Evolutionary conservation across 1,284 basidiomycete species (phyloP).

Genomic region (Abortiporus biennis): DNA sequence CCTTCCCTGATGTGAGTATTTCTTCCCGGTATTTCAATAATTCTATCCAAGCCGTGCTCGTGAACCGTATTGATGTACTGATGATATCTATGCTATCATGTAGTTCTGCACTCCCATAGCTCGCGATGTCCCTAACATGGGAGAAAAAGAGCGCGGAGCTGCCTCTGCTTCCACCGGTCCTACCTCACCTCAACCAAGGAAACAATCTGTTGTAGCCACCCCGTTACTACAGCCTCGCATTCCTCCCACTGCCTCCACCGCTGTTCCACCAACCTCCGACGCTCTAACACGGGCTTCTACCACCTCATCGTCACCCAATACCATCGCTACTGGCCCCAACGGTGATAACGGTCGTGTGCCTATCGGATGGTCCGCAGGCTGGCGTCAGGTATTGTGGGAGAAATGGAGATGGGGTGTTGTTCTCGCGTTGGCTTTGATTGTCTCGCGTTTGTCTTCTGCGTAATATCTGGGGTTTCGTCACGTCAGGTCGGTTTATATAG

Average conservation of each 20-base stretch:
- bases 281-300: constrained; percentile 3
- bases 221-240: constrained; percentile 10
- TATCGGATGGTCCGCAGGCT: constrained; percentile 42
- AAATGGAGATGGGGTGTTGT: constrained; percentile 80
- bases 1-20: constrained; percentile 73
- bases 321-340: constrained; percentile 9
- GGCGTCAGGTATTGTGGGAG: constrained; percentile 68
- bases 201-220: no score
- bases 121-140: constrained; percentile 86
- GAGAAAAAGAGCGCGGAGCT: constrained; percentile 60
- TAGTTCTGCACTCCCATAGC: constrained; percentile 66
- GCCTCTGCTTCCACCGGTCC: constrained; percentile 24
- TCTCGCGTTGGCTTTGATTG: constrained; percentile 67
- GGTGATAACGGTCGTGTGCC: constrained; percentile 12
- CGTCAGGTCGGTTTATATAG: no score
- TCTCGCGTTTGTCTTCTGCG: constrained; percentile 53
- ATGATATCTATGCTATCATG: constrained; percentile 7
- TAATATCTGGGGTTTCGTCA: no score
- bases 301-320: constrained; percentile 10
- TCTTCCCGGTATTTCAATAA: neutral
- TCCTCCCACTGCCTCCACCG: constrained; percentile 3
- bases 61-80: neutral
- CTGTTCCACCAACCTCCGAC: constrained; percentile 1
- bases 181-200: constrained; percentile 15
- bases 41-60: neutral